These are phyloP conservation scores for Spergularia azorica DNA, from an alignment of 179 eudicot genomes.

Conservation along the genomic window DNA sequence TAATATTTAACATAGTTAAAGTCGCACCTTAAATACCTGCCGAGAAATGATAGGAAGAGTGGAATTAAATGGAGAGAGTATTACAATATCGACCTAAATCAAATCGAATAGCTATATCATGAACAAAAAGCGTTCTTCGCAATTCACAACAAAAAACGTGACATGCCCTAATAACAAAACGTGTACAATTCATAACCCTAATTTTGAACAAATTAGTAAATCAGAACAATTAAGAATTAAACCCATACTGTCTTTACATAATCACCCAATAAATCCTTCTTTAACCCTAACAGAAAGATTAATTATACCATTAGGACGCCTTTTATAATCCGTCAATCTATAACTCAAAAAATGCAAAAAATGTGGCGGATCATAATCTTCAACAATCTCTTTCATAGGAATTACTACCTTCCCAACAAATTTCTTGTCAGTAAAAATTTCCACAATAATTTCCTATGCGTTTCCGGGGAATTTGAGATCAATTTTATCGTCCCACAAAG, in stretches of 20 bases:
- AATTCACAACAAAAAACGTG: no score
- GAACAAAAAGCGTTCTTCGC: no score
- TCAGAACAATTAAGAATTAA: no score
- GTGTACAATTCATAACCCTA: no score
- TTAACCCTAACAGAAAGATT: slow-evolving; percentile 56
- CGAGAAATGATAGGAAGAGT: no score
- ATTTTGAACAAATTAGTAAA: slow-evolving; percentile 21
- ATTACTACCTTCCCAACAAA: slow-evolving; percentile 44
- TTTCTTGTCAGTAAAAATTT: slow-evolving; percentile 29
- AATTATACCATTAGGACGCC: slow-evolving; percentile 53
- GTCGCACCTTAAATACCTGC: no score
- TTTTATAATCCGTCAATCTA: slow-evolving; percentile 45
- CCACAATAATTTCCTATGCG: slow-evolving; percentile 38
- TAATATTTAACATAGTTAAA: no score
- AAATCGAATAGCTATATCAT: no score
- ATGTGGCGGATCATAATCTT: slow-evolving; percentile 35
- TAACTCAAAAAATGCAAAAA: slow-evolving; percentile 64
- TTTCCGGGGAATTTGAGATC: slow-evolving; percentile 37
- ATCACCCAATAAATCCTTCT: not conserved
- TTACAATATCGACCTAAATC: no score
- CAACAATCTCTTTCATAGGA: slow-evolving; percentile 50
- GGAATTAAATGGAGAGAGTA: no score
- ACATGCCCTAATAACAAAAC: no score
- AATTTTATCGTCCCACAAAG: slow-evolving; percentile 56
- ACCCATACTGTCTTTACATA: not conserved